phyloP scores from a whole-genome alignment of 768 basidiomycete genomes.

The Naganishia friedmannii region DNA sequence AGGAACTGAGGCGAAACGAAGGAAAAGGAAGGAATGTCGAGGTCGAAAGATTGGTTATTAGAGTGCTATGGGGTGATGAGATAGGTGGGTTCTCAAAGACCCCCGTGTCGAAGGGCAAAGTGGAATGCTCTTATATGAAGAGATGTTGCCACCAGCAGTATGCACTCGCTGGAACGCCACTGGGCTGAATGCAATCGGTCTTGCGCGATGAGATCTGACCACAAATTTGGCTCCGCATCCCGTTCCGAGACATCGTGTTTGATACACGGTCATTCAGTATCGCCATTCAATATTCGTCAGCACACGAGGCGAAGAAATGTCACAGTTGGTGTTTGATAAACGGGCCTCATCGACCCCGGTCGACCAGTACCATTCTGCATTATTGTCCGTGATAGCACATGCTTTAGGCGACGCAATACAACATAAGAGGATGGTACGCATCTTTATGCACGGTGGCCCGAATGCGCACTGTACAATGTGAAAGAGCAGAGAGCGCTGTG shows the following conservation, averaged over 20 bases:
- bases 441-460: neutral
- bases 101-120: neutral
- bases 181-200: neutral
- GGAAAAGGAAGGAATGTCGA: neutral
- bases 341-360: too few relatives aligned
- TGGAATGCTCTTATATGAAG: neutral
- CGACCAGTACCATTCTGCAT: too few relatives aligned
- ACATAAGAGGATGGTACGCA: too few relatives aligned
- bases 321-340: too few relatives aligned
- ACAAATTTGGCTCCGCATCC: neutral
- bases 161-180: constrained; percentile 4
- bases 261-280: too few relatives aligned
- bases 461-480: neutral
- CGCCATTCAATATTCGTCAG: too few relatives aligned
- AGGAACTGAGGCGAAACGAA: neutral
- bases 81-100: too few relatives aligned
- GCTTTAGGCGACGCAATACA: too few relatives aligned
- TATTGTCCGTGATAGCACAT: too few relatives aligned
- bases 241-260: constrained; percentile 3
- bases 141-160: neutral
- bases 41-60: neutral
- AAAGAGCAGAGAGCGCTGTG: neutral
- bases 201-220: constrained; percentile 6
- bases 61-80: too few relatives aligned
- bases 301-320: too few relatives aligned